Evolutionary conservation across 305 asterid genomes (phyloP).

Genomic region (Solanum chacoense): DNA sequence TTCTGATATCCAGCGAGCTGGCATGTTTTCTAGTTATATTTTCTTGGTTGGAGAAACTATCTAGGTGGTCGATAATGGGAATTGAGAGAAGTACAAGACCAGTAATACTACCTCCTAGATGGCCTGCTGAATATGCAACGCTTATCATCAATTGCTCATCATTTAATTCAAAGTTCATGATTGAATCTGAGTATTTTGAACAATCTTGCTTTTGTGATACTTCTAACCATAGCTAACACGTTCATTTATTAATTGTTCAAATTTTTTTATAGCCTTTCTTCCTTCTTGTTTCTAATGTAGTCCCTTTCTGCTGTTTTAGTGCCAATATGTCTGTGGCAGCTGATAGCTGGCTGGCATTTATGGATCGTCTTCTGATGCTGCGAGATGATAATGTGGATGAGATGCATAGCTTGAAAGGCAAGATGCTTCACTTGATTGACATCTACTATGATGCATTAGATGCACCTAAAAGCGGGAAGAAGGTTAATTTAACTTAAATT

Average conservation of each 20-base stretch:
- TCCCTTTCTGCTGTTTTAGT: conserved; percentile 25
- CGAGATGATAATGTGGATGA: conserved; percentile 26
- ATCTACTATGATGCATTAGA: conserved; percentile 74
- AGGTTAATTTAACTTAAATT: conserved; percentile 21
- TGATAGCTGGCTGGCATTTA: conserved; percentile 57
- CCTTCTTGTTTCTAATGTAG: background rate
- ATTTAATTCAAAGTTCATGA: background rate
- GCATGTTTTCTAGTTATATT: background rate
- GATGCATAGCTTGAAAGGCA: conserved; percentile 25
- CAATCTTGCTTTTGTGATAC: background rate
- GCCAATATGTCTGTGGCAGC: conserved; percentile 46
- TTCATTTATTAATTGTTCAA: background rate
- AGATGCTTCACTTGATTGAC: conserved; percentile 43
- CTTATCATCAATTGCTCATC: background rate
- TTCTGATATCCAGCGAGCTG: background rate
- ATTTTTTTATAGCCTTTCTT: background rate
- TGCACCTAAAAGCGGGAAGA: conserved; percentile 84
- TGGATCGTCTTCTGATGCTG: conserved; percentile 58
- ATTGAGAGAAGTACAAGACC: background rate
- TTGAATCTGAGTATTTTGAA: background rate
- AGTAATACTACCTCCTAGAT: background rate
- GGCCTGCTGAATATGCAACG: background rate
- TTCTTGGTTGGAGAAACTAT: background rate
- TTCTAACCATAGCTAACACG: background rate
- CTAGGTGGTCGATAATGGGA: background rate